Conservation (phyloP, 1,284 basidiomycete genomes). For the Cutaneotrichosporon cutaneum region DNA sequence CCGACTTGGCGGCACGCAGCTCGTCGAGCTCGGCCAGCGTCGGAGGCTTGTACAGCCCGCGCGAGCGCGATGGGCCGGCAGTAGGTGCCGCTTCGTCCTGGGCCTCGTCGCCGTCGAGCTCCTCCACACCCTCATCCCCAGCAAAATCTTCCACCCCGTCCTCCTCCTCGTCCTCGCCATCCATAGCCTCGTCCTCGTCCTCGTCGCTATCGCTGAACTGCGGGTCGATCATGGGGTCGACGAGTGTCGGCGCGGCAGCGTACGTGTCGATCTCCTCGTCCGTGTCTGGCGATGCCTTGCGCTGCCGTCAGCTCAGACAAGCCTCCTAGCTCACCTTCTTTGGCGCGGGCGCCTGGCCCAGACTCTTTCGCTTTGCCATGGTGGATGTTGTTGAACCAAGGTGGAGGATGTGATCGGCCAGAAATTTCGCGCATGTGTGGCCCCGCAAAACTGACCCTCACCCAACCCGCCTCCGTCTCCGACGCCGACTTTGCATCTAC, state of each 20-base stretch:
- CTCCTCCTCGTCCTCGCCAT: slow-evolving; percentile 18
- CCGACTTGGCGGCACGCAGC: slow-evolving; percentile 33
- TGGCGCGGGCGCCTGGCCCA: slow-evolving; percentile 3
- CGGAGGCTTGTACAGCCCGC: slow-evolving; percentile 55
- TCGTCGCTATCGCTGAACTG: slow-evolving; percentile 24
- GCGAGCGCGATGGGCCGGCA: slow-evolving; percentile 31
- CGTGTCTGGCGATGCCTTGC: slow-evolving; percentile 20
- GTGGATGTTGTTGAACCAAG: slow-evolving; percentile 12
- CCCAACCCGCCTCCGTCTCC: background rate
- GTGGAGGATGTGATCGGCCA: background rate
- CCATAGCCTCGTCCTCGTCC: slow-evolving; percentile 29
- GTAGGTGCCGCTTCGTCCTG: slow-evolving; percentile 37
- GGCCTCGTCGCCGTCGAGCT: slow-evolving; percentile 28
- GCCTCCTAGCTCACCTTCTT: slow-evolving; percentile 21
- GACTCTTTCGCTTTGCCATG: slow-evolving; percentile 24
- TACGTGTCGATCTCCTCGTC: slow-evolving; percentile 27
- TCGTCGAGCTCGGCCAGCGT: slow-evolving; percentile 66
- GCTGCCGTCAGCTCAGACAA: slow-evolving; percentile 10
- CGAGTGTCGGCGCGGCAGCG: slow-evolving; percentile 20
- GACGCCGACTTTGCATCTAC: background rate
- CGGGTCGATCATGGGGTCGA: slow-evolving; percentile 29
- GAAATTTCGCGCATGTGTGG: slow-evolving; percentile 18
- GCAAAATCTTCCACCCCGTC: slow-evolving; percentile 42
- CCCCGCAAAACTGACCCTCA: slow-evolving; percentile 19
- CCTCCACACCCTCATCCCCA: slow-evolving; percentile 41